Percentiles rank a stretch among this genome's conserved stretches.
Conservation (phyloP, 371 early-diverging fungal species). For the Zopfochytrium polystomum region DNA sequence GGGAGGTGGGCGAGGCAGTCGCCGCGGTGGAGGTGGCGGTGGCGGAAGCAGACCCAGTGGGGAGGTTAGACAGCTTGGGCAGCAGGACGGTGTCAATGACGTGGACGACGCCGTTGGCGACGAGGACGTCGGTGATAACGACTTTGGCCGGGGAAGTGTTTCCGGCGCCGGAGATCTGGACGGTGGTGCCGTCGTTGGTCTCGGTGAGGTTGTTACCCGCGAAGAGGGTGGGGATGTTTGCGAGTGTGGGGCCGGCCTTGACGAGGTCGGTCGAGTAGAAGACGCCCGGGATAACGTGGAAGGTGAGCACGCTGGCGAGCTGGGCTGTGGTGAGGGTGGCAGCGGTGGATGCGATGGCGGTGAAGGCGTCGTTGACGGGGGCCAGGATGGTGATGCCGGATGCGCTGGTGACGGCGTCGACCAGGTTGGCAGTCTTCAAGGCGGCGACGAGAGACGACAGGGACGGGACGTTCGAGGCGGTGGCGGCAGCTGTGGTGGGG, state of each 20-base stretch:
- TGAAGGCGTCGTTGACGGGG: conserved; percentile 36
- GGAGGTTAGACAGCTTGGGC: background rate
- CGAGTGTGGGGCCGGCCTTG: conserved; percentile 16
- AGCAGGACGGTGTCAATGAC: conserved; percentile 33
- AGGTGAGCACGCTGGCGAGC: conserved; percentile 24
- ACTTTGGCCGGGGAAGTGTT: conserved; percentile 35
- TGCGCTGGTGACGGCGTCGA: conserved; percentile 22
- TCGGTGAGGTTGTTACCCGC: conserved; percentile 17
- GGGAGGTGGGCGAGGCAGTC: background rate
- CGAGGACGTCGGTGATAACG: conserved; percentile 32
- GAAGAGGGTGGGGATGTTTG: conserved; percentile 22
- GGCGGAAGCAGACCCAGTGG: background rate
- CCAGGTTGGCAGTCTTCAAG: conserved; percentile 15
- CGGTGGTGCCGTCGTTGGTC: conserved; percentile 18
- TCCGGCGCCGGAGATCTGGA: conserved; percentile 31
- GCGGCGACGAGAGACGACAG: conserved; percentile 24
- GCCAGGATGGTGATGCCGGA: conserved; percentile 32
- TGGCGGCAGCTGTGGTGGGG: conserved; percentile 7
- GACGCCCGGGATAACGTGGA: conserved; percentile 32
- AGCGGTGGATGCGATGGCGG: conserved; percentile 25
- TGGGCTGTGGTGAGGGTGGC: conserved; percentile 26
- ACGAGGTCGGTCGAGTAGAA: conserved; percentile 18
- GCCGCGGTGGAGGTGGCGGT: background rate
- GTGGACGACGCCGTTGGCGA: conserved; percentile 38
- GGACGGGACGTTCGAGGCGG: conserved; percentile 10